phyloP scores from a whole-genome alignment of 208 protist genomes.

The Wallacemonas collosoma region DNA sequence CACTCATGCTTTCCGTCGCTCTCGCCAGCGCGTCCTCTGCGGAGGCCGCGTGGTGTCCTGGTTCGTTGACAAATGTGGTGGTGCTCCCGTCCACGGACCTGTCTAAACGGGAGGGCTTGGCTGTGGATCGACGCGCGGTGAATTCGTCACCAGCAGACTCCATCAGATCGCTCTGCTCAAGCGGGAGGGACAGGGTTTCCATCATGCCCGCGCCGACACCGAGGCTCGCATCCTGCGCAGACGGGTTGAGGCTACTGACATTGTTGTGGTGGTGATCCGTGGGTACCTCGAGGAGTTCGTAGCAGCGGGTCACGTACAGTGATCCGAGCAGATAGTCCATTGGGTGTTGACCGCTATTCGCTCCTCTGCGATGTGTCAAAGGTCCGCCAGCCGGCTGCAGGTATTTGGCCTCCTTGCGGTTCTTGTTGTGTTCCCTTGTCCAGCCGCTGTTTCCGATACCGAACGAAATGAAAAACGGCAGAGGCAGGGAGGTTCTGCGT shows the following conservation, averaged over 20 bases:
- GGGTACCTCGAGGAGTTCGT: slow-evolving; percentile 31
- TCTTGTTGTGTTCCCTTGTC: too few relatives aligned
- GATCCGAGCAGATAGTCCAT: slow-evolving; percentile 54
- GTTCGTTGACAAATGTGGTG: neutral
- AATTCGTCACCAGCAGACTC: slow-evolving; percentile 10
- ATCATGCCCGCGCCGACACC: neutral
- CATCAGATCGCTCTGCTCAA: slow-evolving; percentile 10
- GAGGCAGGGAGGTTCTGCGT: too few relatives aligned
- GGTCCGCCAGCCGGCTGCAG: too few relatives aligned
- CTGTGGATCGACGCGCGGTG: slow-evolving; percentile 9
- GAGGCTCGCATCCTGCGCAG: neutral
- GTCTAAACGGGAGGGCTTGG: slow-evolving; percentile 2
- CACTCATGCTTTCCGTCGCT: neutral
- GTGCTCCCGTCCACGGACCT: neutral
- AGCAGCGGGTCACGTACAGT: slow-evolving; percentile 42
- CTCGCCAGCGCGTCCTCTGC: neutral
- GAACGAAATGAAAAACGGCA: too few relatives aligned
- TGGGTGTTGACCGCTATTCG: neutral
- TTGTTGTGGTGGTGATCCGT: slow-evolving; percentile 12
- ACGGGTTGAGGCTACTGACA: slow-evolving; percentile 9
- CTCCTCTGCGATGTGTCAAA: too few relatives aligned
- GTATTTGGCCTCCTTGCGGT: too few relatives aligned
- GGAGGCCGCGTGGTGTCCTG: too few relatives aligned
- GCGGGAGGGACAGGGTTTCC: neutral
- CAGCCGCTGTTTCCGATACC: too few relatives aligned